A percentile compares a stretch with the other conserved stretches of the same genome.
Evolutionary conservation across 2,329 filamentous ascomycete genomes (phyloP).

Genomic region (Microdochium bolleyi): DNA sequence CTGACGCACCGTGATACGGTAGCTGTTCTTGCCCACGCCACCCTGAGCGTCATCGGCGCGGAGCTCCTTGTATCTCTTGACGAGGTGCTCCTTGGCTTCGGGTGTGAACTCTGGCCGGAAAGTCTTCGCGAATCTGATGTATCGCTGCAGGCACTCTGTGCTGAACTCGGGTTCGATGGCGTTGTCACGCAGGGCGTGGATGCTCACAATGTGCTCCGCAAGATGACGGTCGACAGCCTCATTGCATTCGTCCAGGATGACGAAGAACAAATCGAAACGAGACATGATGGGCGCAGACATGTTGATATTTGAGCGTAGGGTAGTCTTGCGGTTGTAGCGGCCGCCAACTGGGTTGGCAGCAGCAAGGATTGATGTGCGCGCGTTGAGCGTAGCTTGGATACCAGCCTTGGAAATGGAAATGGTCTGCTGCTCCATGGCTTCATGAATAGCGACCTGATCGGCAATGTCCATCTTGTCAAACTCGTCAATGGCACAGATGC

Average conservation of each 20-base stretch:
- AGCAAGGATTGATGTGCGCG: constrained; percentile 88
- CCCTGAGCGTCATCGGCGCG: constrained; percentile 89
- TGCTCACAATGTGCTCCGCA: constrained; percentile 87
- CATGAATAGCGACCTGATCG: constrained; percentile 97
- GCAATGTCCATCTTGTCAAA: constrained; percentile 99
- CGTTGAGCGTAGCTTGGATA: constrained; percentile 95
- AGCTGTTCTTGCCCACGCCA: constrained; percentile 88
- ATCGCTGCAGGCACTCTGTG: constrained; percentile 92
- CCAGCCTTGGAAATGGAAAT: constrained; percentile 98
- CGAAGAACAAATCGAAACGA: constrained; percentile 97
- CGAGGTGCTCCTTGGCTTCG: constrained; percentile 76
- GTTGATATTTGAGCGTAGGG: constrained; percentile 90
- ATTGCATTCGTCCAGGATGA: constrained; percentile 94
- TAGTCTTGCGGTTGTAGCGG: constrained; percentile 94
- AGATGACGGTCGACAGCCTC: constrained; percentile 84
- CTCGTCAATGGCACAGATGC: constrained; percentile 96
- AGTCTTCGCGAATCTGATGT: constrained; percentile 91
- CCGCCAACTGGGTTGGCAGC: constrained; percentile 94
- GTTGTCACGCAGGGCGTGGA: constrained; percentile 88
- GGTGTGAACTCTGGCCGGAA: constrained; percentile 90
- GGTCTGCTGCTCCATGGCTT: constrained; percentile 99
- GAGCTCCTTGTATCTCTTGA: constrained; percentile 92
- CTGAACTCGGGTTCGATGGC: constrained; percentile 90
- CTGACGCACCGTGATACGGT: constrained; percentile 94
- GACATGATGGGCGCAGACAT: constrained; percentile 99